Percentiles rank a stretch among this genome's conserved stretches.
These are phyloP conservation scores for Euphorbia schlechtendalii DNA, from an alignment of 441 rosid genomes.

Conservation along the genomic window DNA sequence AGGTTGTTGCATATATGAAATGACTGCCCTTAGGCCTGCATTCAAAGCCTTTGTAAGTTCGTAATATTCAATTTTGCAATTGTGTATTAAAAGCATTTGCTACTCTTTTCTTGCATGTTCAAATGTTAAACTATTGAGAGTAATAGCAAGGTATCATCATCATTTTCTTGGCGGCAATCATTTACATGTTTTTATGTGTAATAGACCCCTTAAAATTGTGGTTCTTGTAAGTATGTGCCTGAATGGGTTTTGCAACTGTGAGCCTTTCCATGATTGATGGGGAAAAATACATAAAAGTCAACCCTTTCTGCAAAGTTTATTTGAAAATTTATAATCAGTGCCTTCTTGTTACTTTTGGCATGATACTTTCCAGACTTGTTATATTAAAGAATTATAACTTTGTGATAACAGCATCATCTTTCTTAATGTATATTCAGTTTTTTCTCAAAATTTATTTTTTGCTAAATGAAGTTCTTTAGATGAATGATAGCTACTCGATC, in stretches of 20 bases:
- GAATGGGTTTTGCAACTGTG: not conserved
- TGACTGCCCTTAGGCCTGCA: slow-evolving; percentile 88
- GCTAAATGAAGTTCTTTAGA: no score
- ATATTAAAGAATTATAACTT: not conserved
- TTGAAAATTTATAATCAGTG: no score
- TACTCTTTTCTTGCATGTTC: slow-evolving; percentile 7
- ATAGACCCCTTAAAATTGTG: no score
- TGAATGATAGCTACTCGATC: not conserved
- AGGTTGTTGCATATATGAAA: slow-evolving; percentile 99
- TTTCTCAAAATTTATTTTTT: no score
- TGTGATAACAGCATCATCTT: not conserved
- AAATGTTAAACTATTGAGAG: not conserved
- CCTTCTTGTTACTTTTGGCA: not conserved
- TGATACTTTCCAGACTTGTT: no score
- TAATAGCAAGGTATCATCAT: not conserved
- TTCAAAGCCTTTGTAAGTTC: slow-evolving; percentile 95
- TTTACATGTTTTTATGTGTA: no score
- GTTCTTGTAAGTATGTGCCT: not conserved
- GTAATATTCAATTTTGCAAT: not conserved
- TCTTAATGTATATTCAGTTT: no score
- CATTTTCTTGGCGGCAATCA: not conserved
- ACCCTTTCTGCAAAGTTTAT: not conserved
- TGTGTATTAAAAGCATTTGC: not conserved
- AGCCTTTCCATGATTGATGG: not conserved
- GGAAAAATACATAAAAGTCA: not conserved